These are phyloP conservation scores for Magnolia sinica DNA, from an alignment of 164 flowering plant genomes.

Conservation along the genomic window DNA sequence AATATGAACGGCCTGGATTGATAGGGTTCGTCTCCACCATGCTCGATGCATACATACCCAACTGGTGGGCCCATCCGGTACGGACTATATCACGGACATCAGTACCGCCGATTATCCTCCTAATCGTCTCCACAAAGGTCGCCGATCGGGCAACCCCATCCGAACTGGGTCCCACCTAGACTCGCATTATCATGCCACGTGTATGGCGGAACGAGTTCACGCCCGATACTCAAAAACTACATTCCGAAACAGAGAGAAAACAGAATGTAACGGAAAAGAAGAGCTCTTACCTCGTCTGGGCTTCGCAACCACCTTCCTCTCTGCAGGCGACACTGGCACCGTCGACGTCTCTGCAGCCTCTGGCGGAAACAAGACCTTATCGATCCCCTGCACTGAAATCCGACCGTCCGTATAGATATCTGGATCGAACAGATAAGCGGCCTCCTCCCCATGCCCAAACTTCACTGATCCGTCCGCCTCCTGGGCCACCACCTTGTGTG, in stretches of 20 bases:
- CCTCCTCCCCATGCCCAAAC: constrained; percentile 54
- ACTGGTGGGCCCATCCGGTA: too few species aligned
- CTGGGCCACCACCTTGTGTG: constrained; percentile 55
- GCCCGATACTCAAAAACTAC: background rate
- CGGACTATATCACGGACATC: too few species aligned
- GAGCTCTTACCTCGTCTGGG: constrained; percentile 52
- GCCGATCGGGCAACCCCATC: too few species aligned
- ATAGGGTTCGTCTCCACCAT: too few species aligned
- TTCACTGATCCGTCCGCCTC: constrained; percentile 83
- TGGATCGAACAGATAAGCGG: constrained; percentile 74
- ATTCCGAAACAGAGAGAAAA: background rate
- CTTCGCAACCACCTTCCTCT: constrained; percentile 18
- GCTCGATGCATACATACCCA: too few species aligned
- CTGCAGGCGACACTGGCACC: constrained; percentile 18
- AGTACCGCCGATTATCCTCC: too few species aligned
- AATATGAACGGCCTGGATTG: too few species aligned
- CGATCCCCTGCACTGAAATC: constrained; percentile 83
- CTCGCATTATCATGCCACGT: too few species aligned
- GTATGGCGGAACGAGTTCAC: too few species aligned
- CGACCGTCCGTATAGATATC: constrained; percentile 78
- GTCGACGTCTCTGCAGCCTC: constrained; percentile 21
- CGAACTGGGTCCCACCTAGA: too few species aligned
- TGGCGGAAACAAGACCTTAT: constrained; percentile 61
- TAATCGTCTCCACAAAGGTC: too few species aligned
- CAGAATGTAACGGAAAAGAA: background rate